Percentiles rank a stretch among this genome's conserved stretches.
phyloP scores from a whole-genome alignment of 208 protist genomes.

The Wallacemonas collosoma region DNA sequence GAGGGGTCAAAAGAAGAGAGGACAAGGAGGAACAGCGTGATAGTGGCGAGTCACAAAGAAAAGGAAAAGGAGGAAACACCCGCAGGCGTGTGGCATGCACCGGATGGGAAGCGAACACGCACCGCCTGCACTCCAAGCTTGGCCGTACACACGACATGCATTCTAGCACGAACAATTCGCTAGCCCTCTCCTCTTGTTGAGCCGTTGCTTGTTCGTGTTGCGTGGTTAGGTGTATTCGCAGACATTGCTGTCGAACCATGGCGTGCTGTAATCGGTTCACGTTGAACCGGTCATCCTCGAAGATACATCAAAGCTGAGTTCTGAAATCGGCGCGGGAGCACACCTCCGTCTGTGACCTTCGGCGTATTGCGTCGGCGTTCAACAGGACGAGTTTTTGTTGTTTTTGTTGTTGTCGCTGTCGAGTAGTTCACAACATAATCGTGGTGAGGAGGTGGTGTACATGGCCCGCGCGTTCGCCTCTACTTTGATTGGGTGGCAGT shows the following conservation, averaged over 20 bases:
- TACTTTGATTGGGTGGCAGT: background rate
- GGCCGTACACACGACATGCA: too few species aligned
- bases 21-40: background rate
- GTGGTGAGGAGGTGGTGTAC: background rate
- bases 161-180: too few species aligned
- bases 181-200: background rate
- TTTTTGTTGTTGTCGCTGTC: too few species aligned
- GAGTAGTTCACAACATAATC: background rate
- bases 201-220: background rate
- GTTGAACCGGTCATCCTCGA: too few species aligned
- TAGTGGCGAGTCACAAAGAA: background rate
- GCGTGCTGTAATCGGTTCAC: background rate
- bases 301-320: too few species aligned
- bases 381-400: too few species aligned
- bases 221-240: background rate
- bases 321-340: too few species aligned
- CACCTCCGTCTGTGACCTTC: too few species aligned
- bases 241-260: background rate
- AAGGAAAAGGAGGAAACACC: conserved; percentile 15
- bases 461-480: background rate
- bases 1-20: background rate
- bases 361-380: too few species aligned
- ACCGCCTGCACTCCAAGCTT: too few species aligned
- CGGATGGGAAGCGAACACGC: too few species aligned
- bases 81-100: too few species aligned